Base-by-base conservation (phyloP, 768 basidiomycete species). In the Sporobolomyces phaffii region DNA sequence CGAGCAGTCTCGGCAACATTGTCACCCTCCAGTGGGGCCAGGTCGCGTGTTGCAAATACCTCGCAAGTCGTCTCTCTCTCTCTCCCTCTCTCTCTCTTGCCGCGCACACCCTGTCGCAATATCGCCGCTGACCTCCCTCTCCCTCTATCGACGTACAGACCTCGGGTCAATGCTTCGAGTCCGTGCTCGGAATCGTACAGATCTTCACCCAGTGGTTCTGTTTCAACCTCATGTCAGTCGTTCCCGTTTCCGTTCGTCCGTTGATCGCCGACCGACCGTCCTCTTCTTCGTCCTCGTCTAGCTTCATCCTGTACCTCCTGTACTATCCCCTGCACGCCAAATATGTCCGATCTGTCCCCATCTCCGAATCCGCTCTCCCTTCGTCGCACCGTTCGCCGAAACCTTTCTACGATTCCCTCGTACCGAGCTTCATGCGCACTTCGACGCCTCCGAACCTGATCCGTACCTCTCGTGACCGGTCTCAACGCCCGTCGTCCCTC, bases 261-360 rank as follows among this genome's bases (percentile, higher is more conserved):
- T 38, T 34, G 18, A 22, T 31, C 3, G 18, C 26, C 28, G 22
- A 28, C 60, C 57, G 28, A 41, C 13, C 8, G 48, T 18, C 24
- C 28, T 28, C 13, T 24, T 52, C 50, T 24, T 51, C 40, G 31
- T 53, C 28, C 48, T 34, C 57, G 18, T 56, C 29, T 71, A 97
- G 93, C 48, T 81, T 97, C 64, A 82, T 93, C 0, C 84, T 99
- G 3, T 98, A 89, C 79, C 86, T 99, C 80, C 80, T 88, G 44
- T 98, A 92, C 80, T 98, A 90, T 76, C 96, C 96, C 0, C 78
- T 82, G 9, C 84, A 89, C 73, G 84, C 88, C 75, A 96, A 93
- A 78, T 89, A 86, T 75, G 78, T 74, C 26, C 62, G 59, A 24
- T 61, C 54, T n/a, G 60, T 71, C n/a, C 60, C 87, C 0, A 87